Base-by-base conservation (phyloP, 768 basidiomycete species). In the Lactarius trivialis region DNA sequence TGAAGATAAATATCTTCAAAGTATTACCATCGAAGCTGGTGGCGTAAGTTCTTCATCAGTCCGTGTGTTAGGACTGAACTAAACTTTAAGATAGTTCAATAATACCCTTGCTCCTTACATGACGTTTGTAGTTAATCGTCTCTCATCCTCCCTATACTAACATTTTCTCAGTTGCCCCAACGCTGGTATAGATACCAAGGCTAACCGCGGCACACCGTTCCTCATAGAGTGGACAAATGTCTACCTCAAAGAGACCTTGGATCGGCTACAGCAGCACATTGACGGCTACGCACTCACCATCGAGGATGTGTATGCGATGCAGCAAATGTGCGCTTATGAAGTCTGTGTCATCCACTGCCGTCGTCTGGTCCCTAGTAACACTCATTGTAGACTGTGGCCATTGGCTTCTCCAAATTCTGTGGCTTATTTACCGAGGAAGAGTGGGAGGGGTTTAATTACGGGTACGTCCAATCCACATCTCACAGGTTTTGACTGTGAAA, bases 391-490 rank as follows among this genome's bases (percentile, higher is more conserved):
- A 94, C 95, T 19, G 95, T 96, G 50, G 89, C 92, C 0, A 79
- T 96, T 12, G 93, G 92, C 9, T 95, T 92, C 70, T 93, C 91
- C 17, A 87, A 85, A 65, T 98, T 95, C 75, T 98, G 93, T 66
- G 85, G 86, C 59, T 76, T 97, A 3, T 98, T 98, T 73, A 93
- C 91, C 0, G 81, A 88, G 68, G 85, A 91, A 49, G 94, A 97
- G 73, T 98, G 93, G 94, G 86, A 90, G 70, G 92, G 92, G 0
- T 96, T 93, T 71, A 82, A 91, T 71, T 96, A 97, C 65, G 80
- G 88, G 83, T 91, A 66, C 76, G 28, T 45, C 33, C 19, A 30
- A 17, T 28, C 5, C 15, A 19, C 28, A 5, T 26, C 2, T 74
- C 86, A 61, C 85, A 87, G 66, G 72, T 84, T 17, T 73, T 48